Conservation (phyloP, 306 rosid species). For the Malus domestica region ASM211411v1 NC_041804.1:15721001-15721500, state of each 20-base stretch:
- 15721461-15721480: background rate
- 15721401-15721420: background rate
- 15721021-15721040: no score
- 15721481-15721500: background rate
- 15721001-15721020: no score
- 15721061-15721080: no score
- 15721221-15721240: background rate
- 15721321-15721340: background rate
- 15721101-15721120: background rate
- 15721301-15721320: background rate
- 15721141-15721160: background rate
- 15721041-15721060: no score
- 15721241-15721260: background rate
- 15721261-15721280: background rate
- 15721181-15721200: background rate
- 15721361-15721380: constrained; percentile 1
- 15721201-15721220: background rate
- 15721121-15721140: background rate
- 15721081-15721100: no score
- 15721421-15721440: background rate
- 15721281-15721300: background rate
- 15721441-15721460: background rate
- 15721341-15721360: background rate
- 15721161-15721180: background rate
- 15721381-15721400: constrained; percentile 7